phyloP scores from a whole-genome alignment of 441 rosid genomes.

The Pelargonium australe region DNA sequence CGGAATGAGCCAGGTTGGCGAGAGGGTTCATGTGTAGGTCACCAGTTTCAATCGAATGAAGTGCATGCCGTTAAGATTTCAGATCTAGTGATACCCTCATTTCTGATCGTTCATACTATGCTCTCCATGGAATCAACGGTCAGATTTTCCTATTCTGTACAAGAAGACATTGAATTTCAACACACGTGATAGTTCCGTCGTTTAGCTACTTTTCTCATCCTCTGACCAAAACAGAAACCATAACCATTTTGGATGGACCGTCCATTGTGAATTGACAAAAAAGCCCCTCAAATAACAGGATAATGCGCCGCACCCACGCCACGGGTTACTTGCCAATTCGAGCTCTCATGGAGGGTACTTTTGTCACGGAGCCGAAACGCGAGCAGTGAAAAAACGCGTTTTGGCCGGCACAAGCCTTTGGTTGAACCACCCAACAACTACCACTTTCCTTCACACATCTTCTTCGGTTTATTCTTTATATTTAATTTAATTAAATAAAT shows the following conservation, averaged over 20 bases:
- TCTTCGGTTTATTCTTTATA: conserved; percentile 22
- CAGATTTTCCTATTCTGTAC: background rate
- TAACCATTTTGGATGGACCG: conserved; percentile 22
- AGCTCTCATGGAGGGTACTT: background rate
- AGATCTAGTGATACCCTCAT: background rate
- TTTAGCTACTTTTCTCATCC: conserved; percentile 20
- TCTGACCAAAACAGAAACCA: conserved; percentile 27
- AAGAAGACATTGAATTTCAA: background rate
- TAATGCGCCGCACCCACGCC: background rate
- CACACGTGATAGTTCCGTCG: conserved; percentile 32
- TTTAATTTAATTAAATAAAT: conserved; percentile 8
- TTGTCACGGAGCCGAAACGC: conserved; percentile 30
- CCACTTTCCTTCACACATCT: conserved; percentile 42
- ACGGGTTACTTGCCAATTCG: no score
- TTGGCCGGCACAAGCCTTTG: conserved; percentile 78
- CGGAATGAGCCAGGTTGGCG: conserved; percentile 25
- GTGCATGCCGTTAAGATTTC: conserved; percentile 21
- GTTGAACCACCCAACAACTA: conserved; percentile 97
- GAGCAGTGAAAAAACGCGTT: conserved; percentile 48
- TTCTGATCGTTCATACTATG: background rate
- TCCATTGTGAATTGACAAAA: conserved; percentile 25
- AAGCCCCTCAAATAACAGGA: conserved; percentile 18
- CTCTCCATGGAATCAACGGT: conserved; percentile 5
- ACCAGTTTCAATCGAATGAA: conserved; percentile 15
- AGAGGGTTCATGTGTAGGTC: conserved; percentile 22